Conservation (phyloP, 2,329 filamentous ascomycete genomes). For the Macroventuria anomochaeta region DNA sequence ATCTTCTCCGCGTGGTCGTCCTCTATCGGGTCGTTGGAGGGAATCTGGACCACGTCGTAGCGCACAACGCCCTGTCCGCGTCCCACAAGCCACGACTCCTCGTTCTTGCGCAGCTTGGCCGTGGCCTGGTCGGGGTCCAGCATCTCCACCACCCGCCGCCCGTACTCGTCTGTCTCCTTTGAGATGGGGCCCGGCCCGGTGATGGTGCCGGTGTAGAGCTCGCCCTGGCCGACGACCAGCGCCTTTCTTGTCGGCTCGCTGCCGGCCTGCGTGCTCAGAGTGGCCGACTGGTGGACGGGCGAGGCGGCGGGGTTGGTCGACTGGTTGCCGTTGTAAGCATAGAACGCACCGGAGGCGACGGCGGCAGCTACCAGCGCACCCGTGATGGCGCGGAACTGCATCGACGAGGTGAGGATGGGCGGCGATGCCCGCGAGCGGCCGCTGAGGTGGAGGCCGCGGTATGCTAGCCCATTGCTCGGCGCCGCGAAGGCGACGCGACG, state of each 20-base stretch:
- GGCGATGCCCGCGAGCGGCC: slow-evolving; percentile 44
- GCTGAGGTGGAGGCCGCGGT: slow-evolving; percentile 54
- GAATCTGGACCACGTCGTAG: slow-evolving; percentile 86
- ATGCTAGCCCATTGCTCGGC: slow-evolving; percentile 54
- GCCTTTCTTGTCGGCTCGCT: slow-evolving; percentile 67
- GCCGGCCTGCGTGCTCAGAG: slow-evolving; percentile 43
- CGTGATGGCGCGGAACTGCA: slow-evolving; percentile 75
- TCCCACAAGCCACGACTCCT: slow-evolving; percentile 90
- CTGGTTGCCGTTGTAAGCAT: slow-evolving; percentile 65
- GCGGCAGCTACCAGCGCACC: slow-evolving; percentile 72
- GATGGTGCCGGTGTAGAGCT: slow-evolving; percentile 86
- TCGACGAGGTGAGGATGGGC: slow-evolving; percentile 68
- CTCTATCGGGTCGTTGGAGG: slow-evolving; percentile 88
- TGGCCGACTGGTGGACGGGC: slow-evolving; percentile 38
- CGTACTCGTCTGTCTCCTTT: slow-evolving; percentile 85
- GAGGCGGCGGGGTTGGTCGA: slow-evolving; percentile 27
- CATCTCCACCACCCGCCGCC: slow-evolving; percentile 91
- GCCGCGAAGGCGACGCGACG: slow-evolving; percentile 40
- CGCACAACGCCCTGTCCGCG: slow-evolving; percentile 89
- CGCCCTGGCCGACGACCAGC: slow-evolving; percentile 86
- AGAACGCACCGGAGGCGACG: slow-evolving; percentile 76
- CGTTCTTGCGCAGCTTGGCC: slow-evolving; percentile 83
- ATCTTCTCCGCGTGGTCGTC: slow-evolving; percentile 99
- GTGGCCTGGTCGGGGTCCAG: slow-evolving; percentile 93
- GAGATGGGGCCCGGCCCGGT: slow-evolving; percentile 85